These are phyloP conservation scores for Hibiscus mutabilis DNA, from an alignment of 345 rosid genomes.

Conservation along the genomic window DNA sequence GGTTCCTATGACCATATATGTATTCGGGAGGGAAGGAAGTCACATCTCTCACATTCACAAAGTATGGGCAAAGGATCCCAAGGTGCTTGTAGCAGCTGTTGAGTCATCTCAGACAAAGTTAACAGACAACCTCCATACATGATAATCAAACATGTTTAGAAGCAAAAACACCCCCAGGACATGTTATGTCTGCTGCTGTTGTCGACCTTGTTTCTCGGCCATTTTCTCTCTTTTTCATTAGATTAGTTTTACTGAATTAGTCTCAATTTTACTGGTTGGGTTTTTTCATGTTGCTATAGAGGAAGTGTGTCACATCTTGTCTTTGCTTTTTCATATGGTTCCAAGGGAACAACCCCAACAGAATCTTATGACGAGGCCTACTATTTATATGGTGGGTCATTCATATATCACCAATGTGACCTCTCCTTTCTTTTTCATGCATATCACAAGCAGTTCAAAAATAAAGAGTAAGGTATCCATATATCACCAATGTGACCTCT, in stretches of 20 bases:
- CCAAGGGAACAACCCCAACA: conserved; percentile 65
- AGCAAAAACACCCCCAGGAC: conserved; percentile 1
- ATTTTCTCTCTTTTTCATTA: not conserved
- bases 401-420: not conserved
- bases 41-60: conserved; percentile 12
- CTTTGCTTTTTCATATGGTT: conserved; percentile 23
- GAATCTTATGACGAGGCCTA: conserved; percentile 51
- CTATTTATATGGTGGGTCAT: conserved; percentile 34
- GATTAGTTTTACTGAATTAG: not conserved
- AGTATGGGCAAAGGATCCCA: conserved; percentile 8
- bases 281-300: conserved; percentile 13
- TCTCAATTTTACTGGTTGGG: not conserved
- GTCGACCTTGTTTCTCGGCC: not conserved
- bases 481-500: too few species aligned
- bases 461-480: too few species aligned
- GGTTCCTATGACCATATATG: too few species aligned
- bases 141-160: conserved; percentile 1
- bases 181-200: conserved; percentile 12
- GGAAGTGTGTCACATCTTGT: conserved; percentile 5
- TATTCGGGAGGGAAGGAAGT: not conserved
- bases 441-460: not conserved
- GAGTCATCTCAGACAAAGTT: conserved; percentile 16
- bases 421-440: conserved; percentile 9
- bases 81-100: conserved; percentile 7
- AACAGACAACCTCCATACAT: conserved; percentile 28